Percentiles rank a stretch among this genome's conserved stretches.
These are phyloP conservation scores for Alliaria petiolata DNA, from an alignment of 345 rosid species.

Conservation along the genomic window DNA sequence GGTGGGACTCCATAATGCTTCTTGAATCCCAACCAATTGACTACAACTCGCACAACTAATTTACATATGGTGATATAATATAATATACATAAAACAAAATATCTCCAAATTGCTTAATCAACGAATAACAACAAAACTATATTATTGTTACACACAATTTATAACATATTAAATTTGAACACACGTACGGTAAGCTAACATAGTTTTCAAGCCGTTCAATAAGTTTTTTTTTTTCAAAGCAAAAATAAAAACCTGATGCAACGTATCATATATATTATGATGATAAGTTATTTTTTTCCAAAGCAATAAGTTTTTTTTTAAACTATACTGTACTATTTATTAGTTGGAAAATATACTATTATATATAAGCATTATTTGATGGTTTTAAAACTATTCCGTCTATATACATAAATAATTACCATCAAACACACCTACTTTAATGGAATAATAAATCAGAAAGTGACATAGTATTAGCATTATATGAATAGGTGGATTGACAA, in stretches of 20 bases:
- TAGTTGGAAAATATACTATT: neutral
- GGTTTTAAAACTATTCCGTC: neutral
- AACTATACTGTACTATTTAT: neutral
- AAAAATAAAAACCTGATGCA: neutral
- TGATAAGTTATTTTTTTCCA: too few species aligned
- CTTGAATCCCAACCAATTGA: conserved; percentile 11
- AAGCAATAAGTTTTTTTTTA: too few species aligned
- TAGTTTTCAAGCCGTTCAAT: neutral
- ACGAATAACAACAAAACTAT: conserved; percentile 5
- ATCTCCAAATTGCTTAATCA: neutral
- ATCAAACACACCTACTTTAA: conserved; percentile 12
- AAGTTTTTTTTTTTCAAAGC: neutral
- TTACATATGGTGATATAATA: neutral
- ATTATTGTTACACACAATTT: neutral
- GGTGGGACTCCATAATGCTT: conserved; percentile 17
- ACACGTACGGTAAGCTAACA: conserved; percentile 14
- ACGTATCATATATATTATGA: neutral
- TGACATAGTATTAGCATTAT: conserved; percentile 25
- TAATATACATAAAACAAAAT: neutral
- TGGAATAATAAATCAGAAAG: conserved; percentile 26
- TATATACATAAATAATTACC: conserved; percentile 1
- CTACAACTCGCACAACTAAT: neutral
- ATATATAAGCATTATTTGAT: neutral
- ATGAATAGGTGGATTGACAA: conserved; percentile 7
- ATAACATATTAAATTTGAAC: conserved; percentile 8